Conservation (phyloP, 768 basidiomycete genomes). For the Tricholoma sp. region DNA sequence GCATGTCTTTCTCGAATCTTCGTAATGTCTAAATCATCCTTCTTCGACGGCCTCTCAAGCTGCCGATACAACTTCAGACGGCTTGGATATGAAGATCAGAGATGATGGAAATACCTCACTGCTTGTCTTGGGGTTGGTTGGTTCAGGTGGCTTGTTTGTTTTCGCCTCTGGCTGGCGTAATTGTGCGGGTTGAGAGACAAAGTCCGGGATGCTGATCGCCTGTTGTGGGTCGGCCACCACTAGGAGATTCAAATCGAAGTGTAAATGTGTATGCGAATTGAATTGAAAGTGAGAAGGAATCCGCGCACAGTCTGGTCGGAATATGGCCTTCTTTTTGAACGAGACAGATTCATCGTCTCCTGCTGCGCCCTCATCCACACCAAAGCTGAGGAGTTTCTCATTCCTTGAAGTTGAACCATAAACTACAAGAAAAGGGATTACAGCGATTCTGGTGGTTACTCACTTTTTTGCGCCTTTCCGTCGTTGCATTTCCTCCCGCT, state of each 20-base stretch:
- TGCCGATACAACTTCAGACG: not conserved
- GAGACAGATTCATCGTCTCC: slow-evolving; percentile 50
- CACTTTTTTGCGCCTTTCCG: slow-evolving; percentile 87
- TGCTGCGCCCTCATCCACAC: slow-evolving; percentile 61
- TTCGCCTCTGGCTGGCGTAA: not conserved
- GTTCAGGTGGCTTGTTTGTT: not conserved
- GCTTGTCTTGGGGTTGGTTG: not conserved
- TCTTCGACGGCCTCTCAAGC: slow-evolving; percentile 24
- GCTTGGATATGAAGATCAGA: not conserved
- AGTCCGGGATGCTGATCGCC: slow-evolving; percentile 32
- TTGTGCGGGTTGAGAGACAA: slow-evolving; percentile 26
- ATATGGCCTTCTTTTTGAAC: slow-evolving; percentile 78
- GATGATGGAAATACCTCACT: not conserved
- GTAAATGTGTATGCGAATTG: not conserved
- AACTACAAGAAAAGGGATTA: not conserved
- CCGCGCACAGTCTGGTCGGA: slow-evolving; percentile 74
- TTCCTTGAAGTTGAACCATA: slow-evolving; percentile 49
- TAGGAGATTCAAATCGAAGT: slow-evolving; percentile 11
- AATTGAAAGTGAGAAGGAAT: not conserved
- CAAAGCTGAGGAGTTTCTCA: slow-evolving; percentile 86
- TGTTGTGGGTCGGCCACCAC: slow-evolving; percentile 35
- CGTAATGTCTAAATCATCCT: slow-evolving; percentile 49
- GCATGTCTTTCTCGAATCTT: slow-evolving; percentile 76
- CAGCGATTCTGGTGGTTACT: slow-evolving; percentile 14
- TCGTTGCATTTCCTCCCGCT: slow-evolving; percentile 70